These are phyloP conservation scores for Agrocybe pediades DNA, from an alignment of 768 basidiomycete genomes.

Conservation along the genomic window DNA sequence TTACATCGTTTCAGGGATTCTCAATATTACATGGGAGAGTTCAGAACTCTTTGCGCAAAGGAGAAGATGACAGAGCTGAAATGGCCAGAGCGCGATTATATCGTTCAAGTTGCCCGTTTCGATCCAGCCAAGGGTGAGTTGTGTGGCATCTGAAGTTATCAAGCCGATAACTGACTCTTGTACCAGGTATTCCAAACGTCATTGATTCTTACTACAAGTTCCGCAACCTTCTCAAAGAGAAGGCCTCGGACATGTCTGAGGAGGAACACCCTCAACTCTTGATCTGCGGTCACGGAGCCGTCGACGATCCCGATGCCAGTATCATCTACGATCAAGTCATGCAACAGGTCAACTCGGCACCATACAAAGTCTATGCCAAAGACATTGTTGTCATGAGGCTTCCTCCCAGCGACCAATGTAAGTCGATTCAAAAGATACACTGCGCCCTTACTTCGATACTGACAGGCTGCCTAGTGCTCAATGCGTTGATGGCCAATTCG, in stretches of 20 bases:
- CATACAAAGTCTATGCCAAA: slow-evolving; percentile 53
- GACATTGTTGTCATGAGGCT: slow-evolving; percentile 79
- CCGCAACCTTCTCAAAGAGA: slow-evolving; percentile 60
- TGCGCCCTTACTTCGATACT: slow-evolving; percentile 28
- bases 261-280: slow-evolving; percentile 74
- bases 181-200: slow-evolving; percentile 78
- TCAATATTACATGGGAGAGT: slow-evolving; percentile 90
- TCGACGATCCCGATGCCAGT: slow-evolving; percentile 94
- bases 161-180: neutral
- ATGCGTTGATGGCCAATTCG: slow-evolving; percentile 86
- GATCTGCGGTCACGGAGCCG: slow-evolving; percentile 88
- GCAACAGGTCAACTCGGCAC: slow-evolving; percentile 53
- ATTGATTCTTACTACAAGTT: slow-evolving; percentile 88
- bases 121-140: slow-evolving; percentile 67
- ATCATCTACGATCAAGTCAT: slow-evolving; percentile 86
- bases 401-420: slow-evolving; percentile 85
- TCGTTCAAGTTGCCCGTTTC: slow-evolving; percentile 93
- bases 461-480: slow-evolving; percentile 58
- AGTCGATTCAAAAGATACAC: slow-evolving; percentile 29
- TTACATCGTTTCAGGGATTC: slow-evolving; percentile 51
- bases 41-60: slow-evolving; percentile 72
- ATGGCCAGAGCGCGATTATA: slow-evolving; percentile 83
- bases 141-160: neutral
- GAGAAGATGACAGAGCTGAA: slow-evolving; percentile 80
- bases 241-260: slow-evolving; percentile 40